Evolutionary conservation across 495 filamentous ascomycete species (phyloP), one percentile per base, ranked within the genome.

Genomic region (Recurvomyces mirabilis): DNA sequence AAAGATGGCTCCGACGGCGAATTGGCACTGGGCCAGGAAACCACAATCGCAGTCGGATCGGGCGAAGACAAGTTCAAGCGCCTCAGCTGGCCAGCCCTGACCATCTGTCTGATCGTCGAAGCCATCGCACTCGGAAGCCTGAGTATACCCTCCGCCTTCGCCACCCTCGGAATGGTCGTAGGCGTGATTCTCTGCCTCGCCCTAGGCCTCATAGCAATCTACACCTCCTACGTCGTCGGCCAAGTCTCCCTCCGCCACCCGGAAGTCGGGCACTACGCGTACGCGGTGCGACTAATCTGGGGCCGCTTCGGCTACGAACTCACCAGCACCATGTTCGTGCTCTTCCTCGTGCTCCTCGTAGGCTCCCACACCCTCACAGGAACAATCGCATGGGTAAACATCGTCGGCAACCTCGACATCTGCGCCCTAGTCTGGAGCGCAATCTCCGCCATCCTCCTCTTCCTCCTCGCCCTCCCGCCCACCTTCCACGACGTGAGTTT

Each of bases 111-210:
- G 61, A 78, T 84, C 54, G 80, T 79, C 38, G 78, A 82, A 55
- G 80, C 78, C n/a, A 78, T 84, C 29, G 79, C 78, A 4, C 69
- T 83, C n/a, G 80, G 80, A 35, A 75, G 74, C 53, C 66, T 84
- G 28, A 77, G 75, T 24, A 65, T 84, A 18, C 80, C 80, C 3
- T 60, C 65, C 5, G 75, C 73, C n/a, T 74, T 84, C 26, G 78
- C 80, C 21, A 65, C 67, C 6, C 54, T 84, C 18, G 80, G 80
- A 23, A 70, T 84, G 59, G 68, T 81, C n/a, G 60, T 65, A 0
- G 65, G 65, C 0, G 45, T 70, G 1, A 18, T 49, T n/a, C 25
- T 49, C 17, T 26, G 7, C 13, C 10, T 49, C 24, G 46, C 28
- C 14, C 28, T 49, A 10, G 40, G 46, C 20, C 24, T 42, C 5